Percentiles rank a stretch among this genome's conserved stretches.
Evolutionary conservation across 352 stramenopile species (phyloP).

Genomic region (Pythium brassicae): DNA sequence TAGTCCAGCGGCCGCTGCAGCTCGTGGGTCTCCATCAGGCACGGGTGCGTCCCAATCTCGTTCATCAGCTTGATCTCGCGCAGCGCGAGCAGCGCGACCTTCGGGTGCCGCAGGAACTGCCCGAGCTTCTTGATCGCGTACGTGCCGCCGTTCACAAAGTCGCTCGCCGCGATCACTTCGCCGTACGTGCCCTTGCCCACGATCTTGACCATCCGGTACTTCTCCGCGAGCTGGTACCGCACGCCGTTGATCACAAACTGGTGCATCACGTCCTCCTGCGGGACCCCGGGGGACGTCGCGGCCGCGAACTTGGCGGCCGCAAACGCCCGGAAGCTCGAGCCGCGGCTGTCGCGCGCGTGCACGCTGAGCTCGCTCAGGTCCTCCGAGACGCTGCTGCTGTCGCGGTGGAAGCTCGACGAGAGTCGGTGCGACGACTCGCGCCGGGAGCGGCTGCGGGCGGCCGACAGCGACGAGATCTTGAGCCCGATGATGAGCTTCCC

Average conservation of each 20-base stretch:
- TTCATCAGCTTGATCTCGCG: constrained; percentile 90
- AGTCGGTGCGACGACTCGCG: constrained; percentile 32
- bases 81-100: constrained; percentile 78
- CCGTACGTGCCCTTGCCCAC: constrained; percentile 88
- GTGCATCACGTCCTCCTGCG: constrained; percentile 74
- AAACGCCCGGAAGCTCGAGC: constrained; percentile 40
- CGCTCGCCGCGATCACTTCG: constrained; percentile 85
- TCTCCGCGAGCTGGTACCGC: constrained; percentile 81
- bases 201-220: constrained; percentile 89
- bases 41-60: constrained; percentile 66
- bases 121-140: constrained; percentile 89
- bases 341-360: constrained; percentile 4
- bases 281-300: constrained; percentile 4
- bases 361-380: constrained; percentile 17
- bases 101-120: constrained; percentile 80
- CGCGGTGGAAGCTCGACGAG: constrained; percentile 18
- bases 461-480: constrained; percentile 62
- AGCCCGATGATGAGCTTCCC: constrained; percentile 68
- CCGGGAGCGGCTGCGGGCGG: constrained; percentile 25
- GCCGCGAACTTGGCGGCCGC: constrained; percentile 20
- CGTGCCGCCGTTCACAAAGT: constrained; percentile 80
- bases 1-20: constrained; percentile 79
- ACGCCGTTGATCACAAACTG: constrained; percentile 87
- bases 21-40: constrained; percentile 81
- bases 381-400: constrained; percentile 22